Base-by-base conservation (phyloP, 306 rosid species). In the Quercus cerris region DNA sequence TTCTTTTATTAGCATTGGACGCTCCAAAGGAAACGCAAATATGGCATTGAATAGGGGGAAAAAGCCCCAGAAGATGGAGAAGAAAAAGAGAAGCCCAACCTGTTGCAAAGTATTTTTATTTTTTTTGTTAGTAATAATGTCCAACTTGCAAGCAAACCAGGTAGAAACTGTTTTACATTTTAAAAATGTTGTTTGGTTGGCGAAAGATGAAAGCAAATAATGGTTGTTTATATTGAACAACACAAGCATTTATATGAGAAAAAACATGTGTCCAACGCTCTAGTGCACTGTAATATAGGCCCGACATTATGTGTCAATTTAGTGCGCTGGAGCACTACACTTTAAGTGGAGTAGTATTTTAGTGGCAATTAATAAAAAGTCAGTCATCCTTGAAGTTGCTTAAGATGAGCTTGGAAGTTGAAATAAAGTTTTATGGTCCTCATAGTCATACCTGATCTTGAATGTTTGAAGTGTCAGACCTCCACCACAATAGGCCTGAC, bases 401-500 rank as follows among this genome's bases (percentile, higher is more conserved):
- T 64, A 6, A 2, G 15, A 30, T 8, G 41, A 27, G 6, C 44
- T 64, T 30, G 12, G 11, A 41, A 7, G 46, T 41, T 41, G 25
- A 57, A 57, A 49, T 13, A 49, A 49, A 12, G 54, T 49, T 49
- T 12, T 12, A 49, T 3, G 54, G 17, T 3, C 54, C 17, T 49
- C 54, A 49, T 49, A 49, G 14, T 11, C 17, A 44, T 82, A 90
- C 97, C 97, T 90, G 97, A 84, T 94, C 99, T 85, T 93, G 99
- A 61, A 94, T 56, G 76, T 89, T 90, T 35, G 95, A 86, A 59
- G 87, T 76, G 81, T 90, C 87, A 71, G 95, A 88, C 75, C 93
- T 90, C 97, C 97, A 94, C 99, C 99, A 94, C 0, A 93, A 78
- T 30, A 93, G 94, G 41, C 97, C 97, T 2, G 97, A 91, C 56